These are phyloP conservation scores for Fusarium subtropicale DNA, from an alignment of 2,329 filamentous ascomycete genomes.

Conservation along the genomic window DNA sequence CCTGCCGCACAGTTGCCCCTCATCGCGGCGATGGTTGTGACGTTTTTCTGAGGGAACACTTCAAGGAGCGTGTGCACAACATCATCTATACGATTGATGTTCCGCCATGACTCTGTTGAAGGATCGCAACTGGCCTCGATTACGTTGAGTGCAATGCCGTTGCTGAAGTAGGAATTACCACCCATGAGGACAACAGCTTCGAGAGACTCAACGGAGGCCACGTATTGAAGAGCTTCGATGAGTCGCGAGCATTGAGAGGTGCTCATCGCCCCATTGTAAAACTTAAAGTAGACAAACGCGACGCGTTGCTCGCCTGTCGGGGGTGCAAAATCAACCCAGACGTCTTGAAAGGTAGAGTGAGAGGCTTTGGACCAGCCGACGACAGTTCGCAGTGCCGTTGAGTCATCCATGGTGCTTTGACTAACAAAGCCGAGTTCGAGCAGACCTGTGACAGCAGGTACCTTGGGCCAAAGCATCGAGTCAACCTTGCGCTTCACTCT, in stretches of 20 bases:
- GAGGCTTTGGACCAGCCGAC: background rate
- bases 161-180: conserved; percentile 35
- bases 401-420: background rate
- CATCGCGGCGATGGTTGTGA: conserved; percentile 22
- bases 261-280: conserved; percentile 37
- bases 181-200: conserved; percentile 30
- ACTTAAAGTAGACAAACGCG: conserved; percentile 30
- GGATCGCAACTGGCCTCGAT: conserved; percentile 29
- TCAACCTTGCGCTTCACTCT: conserved; percentile 33
- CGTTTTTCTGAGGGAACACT: background rate
- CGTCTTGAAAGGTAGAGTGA: conserved; percentile 7
- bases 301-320: conserved; percentile 6
- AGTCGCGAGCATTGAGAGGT: conserved; percentile 31
- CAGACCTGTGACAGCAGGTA: conserved; percentile 21
- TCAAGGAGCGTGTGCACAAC: conserved; percentile 11
- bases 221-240: conserved; percentile 23
- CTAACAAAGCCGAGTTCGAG: conserved; percentile 3
- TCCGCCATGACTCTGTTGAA: conserved; percentile 27
- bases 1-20: conserved; percentile 35
- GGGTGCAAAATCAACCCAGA: conserved; percentile 18
- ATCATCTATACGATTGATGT: conserved; percentile 32
- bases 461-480: conserved; percentile 32
- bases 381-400: background rate
- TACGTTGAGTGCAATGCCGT: conserved; percentile 35
- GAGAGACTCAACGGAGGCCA: background rate